A percentile compares a stretch with the other conserved stretches of the same genome.
phyloP scores from a whole-genome alignment of 2,329 filamentous ascomycete genomes.

The Colletotrichum sp. region DNA sequence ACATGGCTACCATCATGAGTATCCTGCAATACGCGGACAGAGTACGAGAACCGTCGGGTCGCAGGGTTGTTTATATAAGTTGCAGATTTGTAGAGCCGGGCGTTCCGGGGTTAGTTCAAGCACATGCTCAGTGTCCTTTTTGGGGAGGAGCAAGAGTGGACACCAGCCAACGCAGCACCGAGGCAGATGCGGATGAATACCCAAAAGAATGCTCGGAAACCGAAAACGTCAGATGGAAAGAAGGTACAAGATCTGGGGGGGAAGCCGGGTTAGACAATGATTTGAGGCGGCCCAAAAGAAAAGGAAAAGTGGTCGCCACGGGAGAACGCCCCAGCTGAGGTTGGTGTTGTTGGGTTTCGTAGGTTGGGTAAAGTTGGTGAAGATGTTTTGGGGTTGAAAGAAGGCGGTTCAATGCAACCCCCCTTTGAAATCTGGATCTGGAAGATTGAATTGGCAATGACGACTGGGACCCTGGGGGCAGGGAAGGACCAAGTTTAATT shows the following conservation, averaged over 20 bases:
- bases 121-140: slow-evolving; percentile 19
- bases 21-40: neutral
- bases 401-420: neutral
- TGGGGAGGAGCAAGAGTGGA: slow-evolving; percentile 12
- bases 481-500: slow-evolving; percentile 5
- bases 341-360: neutral
- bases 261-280: neutral
- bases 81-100: slow-evolving; percentile 7
- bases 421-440: neutral
- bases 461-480: neutral
- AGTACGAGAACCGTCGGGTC: neutral
- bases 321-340: neutral
- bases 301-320: neutral
- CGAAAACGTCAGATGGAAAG: neutral
- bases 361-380: neutral
- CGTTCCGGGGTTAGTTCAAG: slow-evolving; percentile 15
- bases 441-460: neutral
- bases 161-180: slow-evolving; percentile 12
- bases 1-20: slow-evolving; percentile 10
- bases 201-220: neutral
- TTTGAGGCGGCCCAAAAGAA: neutral
- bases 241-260: neutral
- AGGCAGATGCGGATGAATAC: slow-evolving; percentile 5
- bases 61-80: slow-evolving; percentile 3
- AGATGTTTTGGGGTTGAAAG: neutral